Percentiles rank a stretch among this genome's conserved stretches.
phyloP scores from a whole-genome alignment of 2,329 filamentous ascomycete species.

The Colletotrichum tofieldiae region DNA sequence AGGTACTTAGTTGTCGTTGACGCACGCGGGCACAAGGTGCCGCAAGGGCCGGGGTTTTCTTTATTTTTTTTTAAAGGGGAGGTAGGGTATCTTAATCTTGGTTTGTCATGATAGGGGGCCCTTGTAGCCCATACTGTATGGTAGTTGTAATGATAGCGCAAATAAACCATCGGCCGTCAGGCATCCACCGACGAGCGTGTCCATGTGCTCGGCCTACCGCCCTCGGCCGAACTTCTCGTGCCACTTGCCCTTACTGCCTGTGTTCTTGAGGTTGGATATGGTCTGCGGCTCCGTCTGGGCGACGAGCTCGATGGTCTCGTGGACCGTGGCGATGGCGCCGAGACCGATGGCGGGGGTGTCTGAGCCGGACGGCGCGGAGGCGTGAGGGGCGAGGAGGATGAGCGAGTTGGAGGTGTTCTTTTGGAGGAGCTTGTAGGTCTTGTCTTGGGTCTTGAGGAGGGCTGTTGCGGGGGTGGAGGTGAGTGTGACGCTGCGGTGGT shows the following conservation, averaged over 20 bases:
- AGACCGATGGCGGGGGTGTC: slow-evolving; percentile 53
- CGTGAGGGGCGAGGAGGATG: slow-evolving; percentile 64
- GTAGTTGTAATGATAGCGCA: not conserved
- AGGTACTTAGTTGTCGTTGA: not conserved
- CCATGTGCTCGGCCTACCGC: slow-evolving; percentile 50
- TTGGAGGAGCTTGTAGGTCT: slow-evolving; percentile 73
- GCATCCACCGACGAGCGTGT: not conserved
- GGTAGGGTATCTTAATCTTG: not conserved
- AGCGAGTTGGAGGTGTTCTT: slow-evolving; percentile 80
- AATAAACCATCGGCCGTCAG: not conserved
- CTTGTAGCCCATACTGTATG: not conserved
- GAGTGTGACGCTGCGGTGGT: slow-evolving; percentile 60
- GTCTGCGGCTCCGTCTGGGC: slow-evolving; percentile 51
- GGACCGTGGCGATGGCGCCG: slow-evolving; percentile 68
- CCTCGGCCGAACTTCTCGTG: slow-evolving; percentile 71
- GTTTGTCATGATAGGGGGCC: not conserved
- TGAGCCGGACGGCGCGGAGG: slow-evolving; percentile 42
- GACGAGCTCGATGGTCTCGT: slow-evolving; percentile 75
- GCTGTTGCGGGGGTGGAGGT: slow-evolving; percentile 66
- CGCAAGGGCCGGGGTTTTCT: not conserved
- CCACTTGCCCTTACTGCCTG: slow-evolving; percentile 67
- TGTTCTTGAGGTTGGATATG: slow-evolving; percentile 48
- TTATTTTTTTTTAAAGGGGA: not conserved
- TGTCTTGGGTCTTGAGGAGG: slow-evolving; percentile 66
- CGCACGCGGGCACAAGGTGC: not conserved